These are phyloP conservation scores for Exidia glandulosa DNA, from an alignment of 768 basidiomycete species.

Conservation along the genomic window DNA sequence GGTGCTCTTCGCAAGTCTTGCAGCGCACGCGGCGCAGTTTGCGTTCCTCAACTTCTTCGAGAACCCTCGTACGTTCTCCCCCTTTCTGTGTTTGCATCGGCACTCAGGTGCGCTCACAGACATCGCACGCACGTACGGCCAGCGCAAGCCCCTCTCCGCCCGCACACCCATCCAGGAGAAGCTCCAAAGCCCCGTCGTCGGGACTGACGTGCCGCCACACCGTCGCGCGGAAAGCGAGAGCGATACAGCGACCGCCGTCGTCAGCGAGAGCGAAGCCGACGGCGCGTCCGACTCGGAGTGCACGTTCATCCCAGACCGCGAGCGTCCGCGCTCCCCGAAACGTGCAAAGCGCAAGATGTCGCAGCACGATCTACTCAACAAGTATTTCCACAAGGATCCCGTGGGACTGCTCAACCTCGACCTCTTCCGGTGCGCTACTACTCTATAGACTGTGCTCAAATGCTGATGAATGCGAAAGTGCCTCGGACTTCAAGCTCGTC, in stretches of 20 bases:
- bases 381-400: constrained; percentile 83
- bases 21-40: constrained; percentile 92
- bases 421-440: constrained; percentile 57
- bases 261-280: no score
- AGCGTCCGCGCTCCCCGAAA: background rate
- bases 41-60: constrained; percentile 93
- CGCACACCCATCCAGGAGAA: constrained; percentile 43
- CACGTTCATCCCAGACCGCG: constrained; percentile 16
- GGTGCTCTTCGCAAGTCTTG: constrained; percentile 87
- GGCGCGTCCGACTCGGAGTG: constrained; percentile 2
- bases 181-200: background rate
- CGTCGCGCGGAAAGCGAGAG: background rate
- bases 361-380: constrained; percentile 80
- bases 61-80: constrained; percentile 64
- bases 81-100: background rate
- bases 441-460: background rate
- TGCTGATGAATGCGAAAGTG: constrained; percentile 34
- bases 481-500: constrained; percentile 73
- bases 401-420: constrained; percentile 77
- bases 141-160: constrained; percentile 80
- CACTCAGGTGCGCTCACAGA: constrained; percentile 34
- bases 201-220: constrained; percentile 1
- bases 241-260: background rate
- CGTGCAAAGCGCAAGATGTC: constrained; percentile 27
- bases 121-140: constrained; percentile 88